Percentiles rank a stretch among this genome's conserved stretches.
Conservation (phyloP, 2,329 filamentous ascomycete species). For the Fusarium sp. region DNA sequence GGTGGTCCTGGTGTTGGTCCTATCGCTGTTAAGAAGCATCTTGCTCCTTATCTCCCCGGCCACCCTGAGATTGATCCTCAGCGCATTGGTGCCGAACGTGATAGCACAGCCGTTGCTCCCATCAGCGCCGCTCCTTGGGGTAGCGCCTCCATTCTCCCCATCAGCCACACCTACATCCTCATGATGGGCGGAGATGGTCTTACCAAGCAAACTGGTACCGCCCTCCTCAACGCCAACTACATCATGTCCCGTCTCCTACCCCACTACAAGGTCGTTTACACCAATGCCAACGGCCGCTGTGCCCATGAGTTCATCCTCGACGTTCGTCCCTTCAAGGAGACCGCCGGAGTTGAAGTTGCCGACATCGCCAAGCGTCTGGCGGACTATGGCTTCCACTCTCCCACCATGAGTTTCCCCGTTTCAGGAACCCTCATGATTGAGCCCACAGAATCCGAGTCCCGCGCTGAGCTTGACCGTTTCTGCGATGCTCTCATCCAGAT, state of each 20-base stretch:
- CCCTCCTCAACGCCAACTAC: conserved; percentile 95
- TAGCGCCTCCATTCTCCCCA: conserved; percentile 89
- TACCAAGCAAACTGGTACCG: conserved; percentile 88
- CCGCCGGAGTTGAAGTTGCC: conserved; percentile 85
- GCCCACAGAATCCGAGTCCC: conserved; percentile 91
- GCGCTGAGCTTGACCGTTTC: conserved; percentile 92
- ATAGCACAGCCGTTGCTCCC: conserved; percentile 54
- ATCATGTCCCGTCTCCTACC: conserved; percentile 86
- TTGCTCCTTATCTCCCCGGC: conserved; percentile 71
- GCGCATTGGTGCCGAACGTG: conserved; percentile 54
- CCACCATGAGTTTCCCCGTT: conserved; percentile 97
- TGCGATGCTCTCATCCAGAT: conserved; percentile 89
- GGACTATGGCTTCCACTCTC: conserved; percentile 96
- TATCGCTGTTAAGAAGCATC: conserved; percentile 87
- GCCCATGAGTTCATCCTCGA: conserved; percentile 98
- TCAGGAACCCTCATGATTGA: conserved; percentile 98
- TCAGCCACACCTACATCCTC: conserved; percentile 94
- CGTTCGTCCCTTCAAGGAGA: conserved; percentile 82
- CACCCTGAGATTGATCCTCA: conserved; percentile 42
- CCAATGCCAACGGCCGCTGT: conserved; percentile 86
- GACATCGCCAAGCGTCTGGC: conserved; percentile 96
- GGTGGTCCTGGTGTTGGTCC: conserved; percentile 94
- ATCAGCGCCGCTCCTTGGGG: conserved; percentile 74
- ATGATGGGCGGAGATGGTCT: conserved; percentile 82
- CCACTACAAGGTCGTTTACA: conserved; percentile 92